Evolutionary conservation across 768 basidiomycete genomes (phyloP), one percentile per base, ranked within the genome.

Genomic region (Pholiota microspora): DNA sequence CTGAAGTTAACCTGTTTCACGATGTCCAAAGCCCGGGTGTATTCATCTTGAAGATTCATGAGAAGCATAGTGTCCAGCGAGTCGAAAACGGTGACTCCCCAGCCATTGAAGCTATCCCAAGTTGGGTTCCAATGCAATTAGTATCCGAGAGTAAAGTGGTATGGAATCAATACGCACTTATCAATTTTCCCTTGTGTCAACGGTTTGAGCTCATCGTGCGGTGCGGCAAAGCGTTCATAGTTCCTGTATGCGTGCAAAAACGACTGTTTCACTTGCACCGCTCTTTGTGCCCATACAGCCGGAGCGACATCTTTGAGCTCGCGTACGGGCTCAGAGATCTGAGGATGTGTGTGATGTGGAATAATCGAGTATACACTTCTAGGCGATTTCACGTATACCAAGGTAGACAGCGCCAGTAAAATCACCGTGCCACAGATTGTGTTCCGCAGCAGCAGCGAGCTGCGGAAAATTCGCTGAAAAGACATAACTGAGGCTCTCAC

Each of bases 41-140:
- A 95, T 65, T 95, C 89, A 2, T 82, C 78, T 8, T 83, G 64
- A 4, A 94, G 73, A 10, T 77, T 89, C 84, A 96, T 87, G 24
- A 98, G 73, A 32, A 89, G 73, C 78, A 97, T 85, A 0, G 92
- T 92, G 63, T 95, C 93, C 4, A 97, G 76, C 4, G 91, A 83
- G 63, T 97, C 94, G 46, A 92, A 79, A 42, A 83, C 76, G 4
- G 89, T 86, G 1, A 89, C 77, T 21, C 85, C 86, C 89, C 89
- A 92, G 6, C 86, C 87, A 63, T 91, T 91, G 66, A 90, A 88
- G 56, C 88, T 90, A 40, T 55, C 4, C 44, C 7, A 34, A 6
- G 40, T 24, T 16, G 10, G n/a, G n/a, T n/a, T n/a, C n/a, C n/a
- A 23, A 34, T 15, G 25, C 28, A 34, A 48, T 16, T 15, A 40